A percentile compares a stretch with the other conserved stretches of the same genome.
Evolutionary conservation across 495 filamentous ascomycete genomes (phyloP).

Genomic region (Talaromyces wortmannii): DNA sequence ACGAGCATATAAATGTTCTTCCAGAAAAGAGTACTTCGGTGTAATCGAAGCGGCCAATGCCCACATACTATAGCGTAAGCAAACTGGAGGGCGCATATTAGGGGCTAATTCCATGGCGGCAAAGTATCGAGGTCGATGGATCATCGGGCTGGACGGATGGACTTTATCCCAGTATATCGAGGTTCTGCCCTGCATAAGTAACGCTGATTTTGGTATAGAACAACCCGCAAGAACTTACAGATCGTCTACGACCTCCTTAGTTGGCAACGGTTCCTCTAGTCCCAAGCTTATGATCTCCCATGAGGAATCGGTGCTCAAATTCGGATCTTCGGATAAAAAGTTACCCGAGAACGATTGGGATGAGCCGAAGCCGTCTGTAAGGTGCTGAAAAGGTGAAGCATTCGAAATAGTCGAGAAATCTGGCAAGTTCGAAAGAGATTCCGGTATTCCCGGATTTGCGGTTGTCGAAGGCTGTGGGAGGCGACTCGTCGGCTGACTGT

Average conservation of each 20-base stretch:
- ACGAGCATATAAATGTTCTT: constrained; percentile 79
- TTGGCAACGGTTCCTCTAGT: constrained; percentile 83
- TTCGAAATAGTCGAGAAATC: constrained; percentile 9
- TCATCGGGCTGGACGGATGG: constrained; percentile 76
- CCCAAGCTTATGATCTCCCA: constrained; percentile 97
- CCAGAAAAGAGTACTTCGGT: constrained; percentile 70
- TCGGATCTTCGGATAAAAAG: constrained; percentile 10
- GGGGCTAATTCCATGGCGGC: constrained; percentile 81
- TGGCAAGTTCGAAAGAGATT: constrained; percentile 16
- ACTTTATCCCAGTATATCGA: constrained; percentile 75
- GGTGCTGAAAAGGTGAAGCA: constrained; percentile 11
- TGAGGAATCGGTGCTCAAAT: constrained; percentile 41
- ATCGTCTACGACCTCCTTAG: constrained; percentile 83
- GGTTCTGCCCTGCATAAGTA: constrained; percentile 7
- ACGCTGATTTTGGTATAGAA: not conserved
- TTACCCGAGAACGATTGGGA: constrained; percentile 8
- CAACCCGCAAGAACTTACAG: constrained; percentile 49
- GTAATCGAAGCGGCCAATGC: constrained; percentile 73
- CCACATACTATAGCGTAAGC: constrained; percentile 92
- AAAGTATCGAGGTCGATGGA: constrained; percentile 81
- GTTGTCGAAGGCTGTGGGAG: constrained; percentile 8
- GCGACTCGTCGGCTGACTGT: constrained; percentile 11
- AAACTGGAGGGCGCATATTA: constrained; percentile 78
- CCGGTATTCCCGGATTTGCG: constrained; percentile 6
- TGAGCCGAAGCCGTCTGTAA: constrained; percentile 18